These are phyloP conservation scores for Trametes sp. DNA, from an alignment of 1,284 basidiomycete genomes.

Conservation along the genomic window DNA sequence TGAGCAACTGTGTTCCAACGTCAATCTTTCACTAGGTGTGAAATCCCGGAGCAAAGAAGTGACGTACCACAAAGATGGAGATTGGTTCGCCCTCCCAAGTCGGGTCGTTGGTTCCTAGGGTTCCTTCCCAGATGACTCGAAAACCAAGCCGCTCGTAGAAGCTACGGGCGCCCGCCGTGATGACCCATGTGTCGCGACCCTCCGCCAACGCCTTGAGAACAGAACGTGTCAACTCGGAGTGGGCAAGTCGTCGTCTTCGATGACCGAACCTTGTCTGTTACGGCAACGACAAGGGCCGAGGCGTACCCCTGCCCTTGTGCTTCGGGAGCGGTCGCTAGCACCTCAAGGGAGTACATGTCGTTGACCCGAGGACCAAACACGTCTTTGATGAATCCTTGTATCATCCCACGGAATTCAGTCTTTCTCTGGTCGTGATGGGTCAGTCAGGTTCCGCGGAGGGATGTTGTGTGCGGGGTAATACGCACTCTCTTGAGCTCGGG, in stretches of 20 bases:
- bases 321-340: constrained; percentile 6
- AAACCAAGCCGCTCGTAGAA: constrained; percentile 15
- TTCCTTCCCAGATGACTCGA: neutral
- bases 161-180: neutral
- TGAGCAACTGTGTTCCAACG: neutral
- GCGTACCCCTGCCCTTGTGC: constrained; percentile 8
- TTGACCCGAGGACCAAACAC: constrained; percentile 1
- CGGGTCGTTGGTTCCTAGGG: constrained; percentile 9
- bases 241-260: neutral
- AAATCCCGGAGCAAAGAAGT: neutral
- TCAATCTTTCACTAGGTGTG: neutral
- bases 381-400: neutral
- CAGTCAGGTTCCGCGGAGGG: no score
- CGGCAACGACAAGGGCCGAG: constrained; percentile 2
- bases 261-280: neutral
- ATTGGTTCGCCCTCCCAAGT: constrained; percentile 7
- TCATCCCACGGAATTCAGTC: neutral
- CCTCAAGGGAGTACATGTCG: constrained; percentile 11
- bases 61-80: constrained; percentile 2
- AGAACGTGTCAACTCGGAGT: neutral
- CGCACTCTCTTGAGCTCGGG: constrained; percentile 4
- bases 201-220: constrained; percentile 6
- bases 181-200: constrained; percentile 8
- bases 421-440: no score
- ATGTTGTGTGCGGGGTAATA: no score